Evolutionary conservation across 2,329 filamentous ascomycete genomes (phyloP).

Genomic region (Fusarium albidum): DNA sequence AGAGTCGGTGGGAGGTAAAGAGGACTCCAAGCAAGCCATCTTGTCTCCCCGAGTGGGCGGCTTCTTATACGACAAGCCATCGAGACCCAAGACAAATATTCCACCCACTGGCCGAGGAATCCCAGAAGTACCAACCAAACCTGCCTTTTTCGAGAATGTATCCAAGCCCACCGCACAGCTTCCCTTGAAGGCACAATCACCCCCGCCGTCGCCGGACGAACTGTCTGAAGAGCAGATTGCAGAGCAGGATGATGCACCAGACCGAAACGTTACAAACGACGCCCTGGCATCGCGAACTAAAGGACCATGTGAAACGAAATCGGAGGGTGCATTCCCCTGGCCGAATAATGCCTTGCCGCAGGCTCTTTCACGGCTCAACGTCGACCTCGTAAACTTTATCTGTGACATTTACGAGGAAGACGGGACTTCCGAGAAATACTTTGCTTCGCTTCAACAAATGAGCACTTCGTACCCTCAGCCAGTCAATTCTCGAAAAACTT

Average conservation of each 20-base stretch:
- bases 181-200: slow-evolving; percentile 2
- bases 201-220: neutral
- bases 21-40: slow-evolving; percentile 43
- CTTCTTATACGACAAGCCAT: slow-evolving; percentile 47
- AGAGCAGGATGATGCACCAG: slow-evolving; percentile 27
- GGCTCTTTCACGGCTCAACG: slow-evolving; percentile 60
- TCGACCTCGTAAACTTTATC: slow-evolving; percentile 66
- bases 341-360: slow-evolving; percentile 59
- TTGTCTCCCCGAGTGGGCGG: slow-evolving; percentile 43
- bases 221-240: slow-evolving; percentile 22
- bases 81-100: slow-evolving; percentile 41
- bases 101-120: slow-evolving; percentile 41
- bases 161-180: slow-evolving; percentile 35
- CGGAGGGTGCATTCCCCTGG: slow-evolving; percentile 9
- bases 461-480: slow-evolving; percentile 21
- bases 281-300: neutral
- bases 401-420: slow-evolving; percentile 69
- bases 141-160: slow-evolving; percentile 51
- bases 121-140: slow-evolving; percentile 47
- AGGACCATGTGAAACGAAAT: neutral
- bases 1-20: slow-evolving; percentile 41
- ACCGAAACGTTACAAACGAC: slow-evolving; percentile 35
- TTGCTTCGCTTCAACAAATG: neutral
- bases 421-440: slow-evolving; percentile 58
- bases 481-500: slow-evolving; percentile 14